These are phyloP conservation scores for Colletotrichum graminicola DNA, from an alignment of 2,329 filamentous ascomycete species.

Conservation along the genomic window DNA sequence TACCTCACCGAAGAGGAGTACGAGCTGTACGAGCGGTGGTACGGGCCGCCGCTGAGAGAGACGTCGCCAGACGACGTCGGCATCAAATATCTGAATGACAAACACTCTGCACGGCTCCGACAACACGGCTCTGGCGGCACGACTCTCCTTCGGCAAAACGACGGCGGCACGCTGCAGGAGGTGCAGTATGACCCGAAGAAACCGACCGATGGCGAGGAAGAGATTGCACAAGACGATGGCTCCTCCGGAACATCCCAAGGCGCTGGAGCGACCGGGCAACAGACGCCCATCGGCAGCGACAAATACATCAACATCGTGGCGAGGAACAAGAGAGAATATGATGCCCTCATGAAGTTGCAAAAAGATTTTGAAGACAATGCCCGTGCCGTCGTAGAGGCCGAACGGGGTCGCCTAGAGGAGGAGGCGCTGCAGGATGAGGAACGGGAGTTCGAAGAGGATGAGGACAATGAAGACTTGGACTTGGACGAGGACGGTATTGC, in stretches of 20 bases:
- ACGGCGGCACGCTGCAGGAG: constrained; percentile 72
- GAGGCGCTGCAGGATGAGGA: constrained; percentile 55
- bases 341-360: constrained; percentile 66
- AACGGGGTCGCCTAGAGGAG: constrained; percentile 51
- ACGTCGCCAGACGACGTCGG: constrained; percentile 71
- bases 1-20: constrained; percentile 79
- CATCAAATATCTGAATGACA: constrained; percentile 51
- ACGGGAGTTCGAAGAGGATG: constrained; percentile 45
- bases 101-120: neutral
- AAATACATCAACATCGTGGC: constrained; percentile 63
- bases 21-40: constrained; percentile 81
- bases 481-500: constrained; percentile 45
- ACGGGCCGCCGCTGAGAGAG: constrained; percentile 78
- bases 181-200: constrained; percentile 59
- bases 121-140: constrained; percentile 37
- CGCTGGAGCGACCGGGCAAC: constrained; percentile 54
- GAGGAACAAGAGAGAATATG: constrained; percentile 67
- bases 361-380: constrained; percentile 65
- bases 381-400: constrained; percentile 49
- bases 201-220: neutral
- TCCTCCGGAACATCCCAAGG: constrained; percentile 44
- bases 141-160: constrained; percentile 66
- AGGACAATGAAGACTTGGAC: constrained; percentile 53
- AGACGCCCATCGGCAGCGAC: constrained; percentile 53
- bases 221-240: neutral